These are phyloP conservation scores for Catharanthus roseus DNA, from an alignment of 257 asterid species.

Conservation along the genomic window DNA sequence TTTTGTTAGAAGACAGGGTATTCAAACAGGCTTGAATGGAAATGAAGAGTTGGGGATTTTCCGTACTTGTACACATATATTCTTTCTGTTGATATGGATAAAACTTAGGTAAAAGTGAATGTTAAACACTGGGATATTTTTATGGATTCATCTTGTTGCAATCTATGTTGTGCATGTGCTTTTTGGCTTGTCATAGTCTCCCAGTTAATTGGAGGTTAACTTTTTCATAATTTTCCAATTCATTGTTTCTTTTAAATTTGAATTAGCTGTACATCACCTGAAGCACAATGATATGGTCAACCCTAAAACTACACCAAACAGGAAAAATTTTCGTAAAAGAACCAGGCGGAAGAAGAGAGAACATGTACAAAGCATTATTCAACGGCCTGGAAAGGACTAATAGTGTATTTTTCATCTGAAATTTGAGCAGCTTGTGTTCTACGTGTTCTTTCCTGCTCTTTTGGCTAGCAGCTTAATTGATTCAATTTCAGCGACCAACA, in stretches of 20 bases:
- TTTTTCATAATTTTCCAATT: not conserved
- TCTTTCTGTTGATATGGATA: not conserved
- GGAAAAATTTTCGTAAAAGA: not conserved
- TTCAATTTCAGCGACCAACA: slow-evolving; percentile 28
- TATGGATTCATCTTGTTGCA: not conserved
- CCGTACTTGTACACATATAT: not conserved
- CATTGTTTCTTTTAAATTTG: too few species aligned
- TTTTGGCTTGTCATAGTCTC: not conserved
- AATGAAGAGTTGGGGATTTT: not conserved
- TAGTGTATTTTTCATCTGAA: slow-evolving; percentile 1
- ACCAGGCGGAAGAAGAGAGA: not conserved
- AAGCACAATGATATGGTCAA: not conserved
- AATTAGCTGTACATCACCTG: not conserved
- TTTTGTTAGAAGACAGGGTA: not conserved
- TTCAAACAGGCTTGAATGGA: not conserved
- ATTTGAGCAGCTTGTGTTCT: slow-evolving; percentile 35
- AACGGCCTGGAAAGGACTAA: slow-evolving; percentile 9
- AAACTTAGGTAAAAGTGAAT: not conserved
- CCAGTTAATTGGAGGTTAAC: not conserved
- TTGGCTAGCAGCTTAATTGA: slow-evolving; percentile 33
- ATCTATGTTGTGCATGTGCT: not conserved
- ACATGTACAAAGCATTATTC: not conserved
- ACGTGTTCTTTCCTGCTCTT: slow-evolving; percentile 35
- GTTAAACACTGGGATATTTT: too few species aligned
- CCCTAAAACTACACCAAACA: too few species aligned